Evolutionary conservation across 495 filamentous ascomycete species (phyloP).

Genomic region (Hyaloscypha variabilis): DNA sequence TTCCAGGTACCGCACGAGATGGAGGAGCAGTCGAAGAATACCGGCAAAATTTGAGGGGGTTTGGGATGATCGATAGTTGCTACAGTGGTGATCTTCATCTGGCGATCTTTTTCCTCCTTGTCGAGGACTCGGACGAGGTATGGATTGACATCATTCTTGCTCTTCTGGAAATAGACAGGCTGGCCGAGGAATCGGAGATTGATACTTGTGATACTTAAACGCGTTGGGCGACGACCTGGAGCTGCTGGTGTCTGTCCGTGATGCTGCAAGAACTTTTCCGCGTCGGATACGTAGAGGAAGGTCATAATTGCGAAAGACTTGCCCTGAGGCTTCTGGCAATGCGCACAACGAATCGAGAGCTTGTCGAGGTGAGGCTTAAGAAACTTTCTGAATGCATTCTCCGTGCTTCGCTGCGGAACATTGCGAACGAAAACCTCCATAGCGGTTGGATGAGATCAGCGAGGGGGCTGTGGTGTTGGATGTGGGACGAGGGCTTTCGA

Average conservation of each 20-base stretch:
- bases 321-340: constrained; percentile 39
- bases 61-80: background rate
- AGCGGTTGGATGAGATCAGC: background rate
- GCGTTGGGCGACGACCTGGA: background rate
- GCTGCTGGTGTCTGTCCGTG: constrained; percentile 32
- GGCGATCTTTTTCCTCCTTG: constrained; percentile 37
- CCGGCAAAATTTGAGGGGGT: constrained; percentile 17
- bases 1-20: constrained; percentile 54
- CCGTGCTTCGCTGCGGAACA: constrained; percentile 37
- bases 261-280: constrained; percentile 35
- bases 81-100: background rate
- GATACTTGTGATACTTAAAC: background rate
- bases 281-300: constrained; percentile 36
- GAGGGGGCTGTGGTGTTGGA: background rate
- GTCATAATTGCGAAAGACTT: constrained; percentile 40
- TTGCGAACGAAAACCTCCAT: constrained; percentile 49
- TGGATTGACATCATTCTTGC: constrained; percentile 40
- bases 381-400: constrained; percentile 38
- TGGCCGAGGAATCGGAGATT: constrained; percentile 38
- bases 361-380: constrained; percentile 37
- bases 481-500: background rate
- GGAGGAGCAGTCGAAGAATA: constrained; percentile 34
- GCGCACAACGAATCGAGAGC: constrained; percentile 35
- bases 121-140: constrained; percentile 42
- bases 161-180: constrained; percentile 43